phyloP scores from a whole-genome alignment of 1,139 yeast genomes.

The Candida sanyaensis region DNA sequence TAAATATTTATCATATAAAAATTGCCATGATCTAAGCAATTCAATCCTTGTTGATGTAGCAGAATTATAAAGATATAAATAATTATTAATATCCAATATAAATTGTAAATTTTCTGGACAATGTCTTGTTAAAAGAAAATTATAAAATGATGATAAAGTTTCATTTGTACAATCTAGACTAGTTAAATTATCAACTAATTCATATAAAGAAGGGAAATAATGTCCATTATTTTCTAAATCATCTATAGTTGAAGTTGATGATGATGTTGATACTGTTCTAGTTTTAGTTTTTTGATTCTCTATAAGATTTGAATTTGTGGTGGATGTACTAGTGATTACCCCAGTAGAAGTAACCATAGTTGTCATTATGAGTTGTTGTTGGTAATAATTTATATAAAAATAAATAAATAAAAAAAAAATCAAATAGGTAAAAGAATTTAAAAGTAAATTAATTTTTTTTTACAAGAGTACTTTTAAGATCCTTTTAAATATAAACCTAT shows the following conservation, averaged over 20 bases:
- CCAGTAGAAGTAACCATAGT: neutral
- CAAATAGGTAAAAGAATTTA: neutral
- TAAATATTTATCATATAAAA: constrained; percentile 12
- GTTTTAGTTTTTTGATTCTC: neutral
- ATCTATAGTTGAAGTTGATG: constrained; percentile 1
- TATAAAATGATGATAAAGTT: constrained; percentile 8
- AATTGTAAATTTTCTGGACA: constrained; percentile 18
- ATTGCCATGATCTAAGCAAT: constrained; percentile 12
- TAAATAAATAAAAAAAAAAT: neutral
- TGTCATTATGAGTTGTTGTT: neutral
- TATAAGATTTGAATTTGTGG: neutral
- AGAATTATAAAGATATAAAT: constrained; percentile 8
- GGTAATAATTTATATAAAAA: neutral
- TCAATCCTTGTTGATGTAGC: neutral
- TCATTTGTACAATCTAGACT: neutral
- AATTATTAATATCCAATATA: constrained; percentile 13
- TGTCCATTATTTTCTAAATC: neutral
- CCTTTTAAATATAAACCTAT: neutral
- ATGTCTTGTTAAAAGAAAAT: constrained; percentile 14
- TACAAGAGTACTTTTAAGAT: neutral
- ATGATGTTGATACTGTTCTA: constrained; percentile 6
- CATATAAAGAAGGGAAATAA: constrained; percentile 1
- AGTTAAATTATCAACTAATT: neutral
- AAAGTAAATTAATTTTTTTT: neutral
- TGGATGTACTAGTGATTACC: constrained; percentile 1